Percentiles rank a stretch among this genome's conserved stretches.
Evolutionary conservation across 2,329 filamentous ascomycete genomes (phyloP).

Genomic region (Fusarium albosuccineum): DNA sequence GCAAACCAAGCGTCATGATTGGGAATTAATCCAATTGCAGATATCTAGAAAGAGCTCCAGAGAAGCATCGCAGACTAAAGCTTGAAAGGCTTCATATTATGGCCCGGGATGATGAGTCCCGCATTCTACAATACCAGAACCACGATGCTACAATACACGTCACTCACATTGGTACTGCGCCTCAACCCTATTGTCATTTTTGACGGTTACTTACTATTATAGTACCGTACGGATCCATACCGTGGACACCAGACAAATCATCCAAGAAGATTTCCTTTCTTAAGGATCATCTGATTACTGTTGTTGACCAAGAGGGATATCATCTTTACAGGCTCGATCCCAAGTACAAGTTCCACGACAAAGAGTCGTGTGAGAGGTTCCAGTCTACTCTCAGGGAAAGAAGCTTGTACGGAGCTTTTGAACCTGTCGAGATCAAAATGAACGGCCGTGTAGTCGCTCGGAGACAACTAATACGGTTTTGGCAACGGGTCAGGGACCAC

Average conservation of each 20-base stretch:
- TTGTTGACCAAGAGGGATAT: constrained; percentile 15
- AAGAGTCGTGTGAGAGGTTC: constrained; percentile 6
- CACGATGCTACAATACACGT: constrained; percentile 16
- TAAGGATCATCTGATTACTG: constrained; percentile 8
- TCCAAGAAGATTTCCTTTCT: constrained; percentile 9
- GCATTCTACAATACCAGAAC: constrained; percentile 25
- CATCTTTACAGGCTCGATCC: constrained; percentile 16
- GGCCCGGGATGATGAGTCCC: constrained; percentile 23
- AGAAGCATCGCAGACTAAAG: not conserved
- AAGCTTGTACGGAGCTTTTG: constrained; percentile 5
- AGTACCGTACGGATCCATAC: constrained; percentile 13
- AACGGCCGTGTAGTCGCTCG: not conserved
- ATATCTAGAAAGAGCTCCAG: constrained; percentile 2
- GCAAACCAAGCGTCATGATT: not conserved
- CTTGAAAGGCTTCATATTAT: constrained; percentile 25
- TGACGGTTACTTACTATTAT: not conserved
- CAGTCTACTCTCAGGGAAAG: constrained; percentile 14
- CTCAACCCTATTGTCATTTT: not conserved
- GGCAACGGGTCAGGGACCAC: not conserved
- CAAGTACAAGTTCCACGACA: constrained; percentile 14
- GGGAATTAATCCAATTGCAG: not conserved
- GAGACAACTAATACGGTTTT: constrained; percentile 14
- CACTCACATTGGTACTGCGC: constrained; percentile 11
- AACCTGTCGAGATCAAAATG: constrained; percentile 7
- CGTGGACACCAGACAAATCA: constrained; percentile 3